A percentile compares a stretch with the other conserved stretches of the same genome.
These are phyloP conservation scores for Cryptosporidium bovis DNA, from an alignment of 169 alveolate genomes.

Conservation along the genomic window DNA sequence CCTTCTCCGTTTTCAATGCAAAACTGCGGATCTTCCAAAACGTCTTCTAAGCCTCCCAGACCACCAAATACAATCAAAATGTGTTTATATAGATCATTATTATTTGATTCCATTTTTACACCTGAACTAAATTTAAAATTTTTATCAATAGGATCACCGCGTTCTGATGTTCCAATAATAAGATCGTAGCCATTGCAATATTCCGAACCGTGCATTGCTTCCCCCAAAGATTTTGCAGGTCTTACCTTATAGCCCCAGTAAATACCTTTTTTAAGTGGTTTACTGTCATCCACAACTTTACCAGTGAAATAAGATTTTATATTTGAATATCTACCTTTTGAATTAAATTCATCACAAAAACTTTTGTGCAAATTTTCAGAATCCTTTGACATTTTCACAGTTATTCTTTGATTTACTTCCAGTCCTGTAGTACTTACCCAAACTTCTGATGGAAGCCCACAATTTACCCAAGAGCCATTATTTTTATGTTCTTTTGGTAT, in stretches of 20 bases:
- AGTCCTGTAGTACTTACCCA: conserved; percentile 75
- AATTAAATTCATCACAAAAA: conserved; percentile 49
- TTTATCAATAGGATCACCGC: conserved; percentile 84
- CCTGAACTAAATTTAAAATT: conserved; percentile 71
- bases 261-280: conserved; percentile 79
- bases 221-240: conserved; percentile 84
- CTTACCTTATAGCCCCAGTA: conserved; percentile 95
- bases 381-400: conserved; percentile 64
- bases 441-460: conserved; percentile 83
- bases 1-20: conserved; percentile 2
- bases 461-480: conserved; percentile 73
- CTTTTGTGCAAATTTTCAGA: conserved; percentile 39
- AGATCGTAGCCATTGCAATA: conserved; percentile 89
- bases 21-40: conserved; percentile 80
- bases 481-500: conserved; percentile 30
- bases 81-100: conserved; percentile 81
- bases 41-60: conserved; percentile 90
- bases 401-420: conserved; percentile 75
- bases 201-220: conserved; percentile 84
- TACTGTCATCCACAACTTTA: conserved; percentile 74
- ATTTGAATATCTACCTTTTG: conserved; percentile 26
- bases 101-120: conserved; percentile 39
- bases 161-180: conserved; percentile 90
- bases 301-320: conserved; percentile 65
- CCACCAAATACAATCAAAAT: conserved; percentile 92